A percentile compares a stretch with the other conserved stretches of the same genome.
phyloP scores from a whole-genome alignment of 805 yeast species.

The Saturnispora sanitii region DNA sequence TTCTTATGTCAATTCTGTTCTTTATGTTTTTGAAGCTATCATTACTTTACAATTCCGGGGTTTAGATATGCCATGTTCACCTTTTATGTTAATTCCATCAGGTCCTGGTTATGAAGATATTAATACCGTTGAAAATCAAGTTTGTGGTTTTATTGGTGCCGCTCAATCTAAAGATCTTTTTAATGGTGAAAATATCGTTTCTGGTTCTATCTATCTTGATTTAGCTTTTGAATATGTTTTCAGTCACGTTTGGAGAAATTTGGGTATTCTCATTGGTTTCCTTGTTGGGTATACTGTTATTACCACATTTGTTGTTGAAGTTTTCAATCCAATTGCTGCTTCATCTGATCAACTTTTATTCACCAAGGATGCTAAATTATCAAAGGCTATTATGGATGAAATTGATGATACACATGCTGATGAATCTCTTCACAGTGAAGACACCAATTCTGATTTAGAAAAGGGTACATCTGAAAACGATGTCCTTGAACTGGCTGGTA shows the following conservation, averaged over 20 bases:
- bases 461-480: conserved; percentile 10
- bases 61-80: conserved; percentile 41
- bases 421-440: conserved; percentile 4
- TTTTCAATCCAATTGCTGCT: conserved; percentile 20
- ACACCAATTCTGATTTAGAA: conserved; percentile 26
- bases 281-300: conserved; percentile 30
- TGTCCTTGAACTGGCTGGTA: conserved; percentile 13
- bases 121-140: conserved; percentile 27
- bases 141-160: conserved; percentile 49
- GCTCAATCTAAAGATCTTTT: conserved; percentile 16
- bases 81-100: conserved; percentile 35
- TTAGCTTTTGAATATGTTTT: conserved; percentile 41
- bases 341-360: conserved; percentile 28
- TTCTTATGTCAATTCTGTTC: conserved; percentile 38
- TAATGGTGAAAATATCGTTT: conserved; percentile 29
- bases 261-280: conserved; percentile 43
- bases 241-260: conserved; percentile 69
- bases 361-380: conserved; percentile 20
- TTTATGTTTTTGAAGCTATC: conserved; percentile 42
- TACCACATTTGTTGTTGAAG: conserved; percentile 24
- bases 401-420: conserved; percentile 15
- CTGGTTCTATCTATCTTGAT: conserved; percentile 41
- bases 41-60: conserved; percentile 50
- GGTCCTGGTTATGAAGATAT: conserved; percentile 45
- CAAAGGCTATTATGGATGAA: conserved; percentile 21